phyloP scores from a whole-genome alignment of 2,329 filamentous ascomycete species.

The Cladorrhinum sp. region DNA sequence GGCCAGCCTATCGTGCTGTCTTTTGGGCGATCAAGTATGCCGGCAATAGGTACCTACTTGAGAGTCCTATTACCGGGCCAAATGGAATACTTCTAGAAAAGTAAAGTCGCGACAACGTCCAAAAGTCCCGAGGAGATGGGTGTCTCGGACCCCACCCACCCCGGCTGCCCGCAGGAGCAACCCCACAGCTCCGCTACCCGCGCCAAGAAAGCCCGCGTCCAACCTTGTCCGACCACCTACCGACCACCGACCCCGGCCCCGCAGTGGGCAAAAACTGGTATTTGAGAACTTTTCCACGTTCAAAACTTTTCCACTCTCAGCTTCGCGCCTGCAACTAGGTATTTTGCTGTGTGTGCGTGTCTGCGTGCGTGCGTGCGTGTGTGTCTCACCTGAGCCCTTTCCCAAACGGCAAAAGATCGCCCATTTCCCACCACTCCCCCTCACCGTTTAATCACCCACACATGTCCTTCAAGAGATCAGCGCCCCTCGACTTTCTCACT shows the following conservation, averaged over 20 bases:
- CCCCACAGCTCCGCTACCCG: background rate
- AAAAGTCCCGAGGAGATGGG: background rate
- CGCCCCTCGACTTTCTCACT: slow-evolving; percentile 13
- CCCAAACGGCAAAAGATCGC: background rate
- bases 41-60: no score
- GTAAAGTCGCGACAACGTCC: background rate
- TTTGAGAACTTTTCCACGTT: background rate
- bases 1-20: no score
- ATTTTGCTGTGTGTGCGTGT: no score
- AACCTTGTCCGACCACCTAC: background rate
- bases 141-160: background rate
- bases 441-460: background rate
- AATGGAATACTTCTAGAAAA: background rate
- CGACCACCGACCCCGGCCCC: background rate
- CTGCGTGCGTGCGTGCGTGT: no score
- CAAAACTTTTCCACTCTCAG: slow-evolving; percentile 7
- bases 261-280: background rate
- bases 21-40: no score
- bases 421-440: background rate
- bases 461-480: slow-evolving; percentile 22
- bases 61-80: no score
- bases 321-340: slow-evolving; percentile 2
- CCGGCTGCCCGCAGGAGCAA: background rate
- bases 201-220: background rate
- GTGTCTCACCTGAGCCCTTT: background rate